Percentiles rank a stretch among this genome's conserved stretches.
Evolutionary conservation across 2,329 filamentous ascomycete genomes (phyloP).

Genomic region (Epichloe bromicola): DNA sequence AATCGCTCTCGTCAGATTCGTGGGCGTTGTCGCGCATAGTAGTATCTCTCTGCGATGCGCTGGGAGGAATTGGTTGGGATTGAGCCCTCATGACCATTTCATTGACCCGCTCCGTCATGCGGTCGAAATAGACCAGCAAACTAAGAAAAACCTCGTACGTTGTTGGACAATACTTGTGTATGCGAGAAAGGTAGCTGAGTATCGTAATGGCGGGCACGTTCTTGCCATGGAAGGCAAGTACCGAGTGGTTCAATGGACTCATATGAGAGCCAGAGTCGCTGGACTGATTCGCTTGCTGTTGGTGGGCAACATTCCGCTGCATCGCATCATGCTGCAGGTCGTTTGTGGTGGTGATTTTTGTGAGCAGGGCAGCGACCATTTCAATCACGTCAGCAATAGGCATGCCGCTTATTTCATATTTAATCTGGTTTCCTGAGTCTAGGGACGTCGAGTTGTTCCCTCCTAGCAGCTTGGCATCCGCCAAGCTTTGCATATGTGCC

Average conservation of each 20-base stretch:
- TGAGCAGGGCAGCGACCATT: conserved; percentile 92
- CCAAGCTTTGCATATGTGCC: conserved; percentile 81
- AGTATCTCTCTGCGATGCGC: conserved; percentile 14
- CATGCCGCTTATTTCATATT: conserved; percentile 95
- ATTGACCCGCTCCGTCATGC: conserved; percentile 96
- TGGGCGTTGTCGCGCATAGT: conserved; percentile 16
- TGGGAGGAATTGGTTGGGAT: conserved; percentile 7
- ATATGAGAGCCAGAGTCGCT: conserved; percentile 45
- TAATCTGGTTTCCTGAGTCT: conserved; percentile 38
- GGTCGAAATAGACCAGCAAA: conserved; percentile 91
- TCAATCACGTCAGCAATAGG: conserved; percentile 95
- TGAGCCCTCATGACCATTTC: conserved; percentile 53
- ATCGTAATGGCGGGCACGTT: conserved; percentile 97
- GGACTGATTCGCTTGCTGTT: conserved; percentile 38
- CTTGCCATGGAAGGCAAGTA: conserved; percentile 94
- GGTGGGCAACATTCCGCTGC: conserved; percentile 54
- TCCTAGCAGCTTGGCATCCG: conserved; percentile 59
- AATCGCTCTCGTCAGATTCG: conserved; percentile 33
- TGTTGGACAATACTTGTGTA: conserved; percentile 97
- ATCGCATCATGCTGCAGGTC: conserved; percentile 86
- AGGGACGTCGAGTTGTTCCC: conserved; percentile 33
- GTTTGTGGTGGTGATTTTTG: conserved; percentile 95
- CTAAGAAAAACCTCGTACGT: conserved; percentile 97
- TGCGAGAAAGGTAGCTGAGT: conserved; percentile 84
- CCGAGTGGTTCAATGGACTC: conserved; percentile 46